phyloP scores from a whole-genome alignment of 2,329 filamentous ascomycete species.

The Blastomyces emzantsi region DNA sequence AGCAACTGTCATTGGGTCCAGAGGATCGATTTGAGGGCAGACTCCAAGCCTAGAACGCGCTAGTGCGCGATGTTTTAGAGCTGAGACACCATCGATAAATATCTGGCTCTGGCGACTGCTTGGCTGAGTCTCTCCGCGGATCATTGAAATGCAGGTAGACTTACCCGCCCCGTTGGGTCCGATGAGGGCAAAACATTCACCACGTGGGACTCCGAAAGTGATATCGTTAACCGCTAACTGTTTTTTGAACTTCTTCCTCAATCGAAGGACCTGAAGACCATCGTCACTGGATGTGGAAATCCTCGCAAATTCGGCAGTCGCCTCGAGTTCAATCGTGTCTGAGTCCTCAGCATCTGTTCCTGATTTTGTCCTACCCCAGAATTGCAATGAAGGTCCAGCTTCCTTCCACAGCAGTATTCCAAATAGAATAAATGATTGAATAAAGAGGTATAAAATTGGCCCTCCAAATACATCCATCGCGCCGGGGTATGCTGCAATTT shows the following conservation, averaged over 20 bases:
- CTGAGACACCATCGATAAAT: conserved; percentile 66
- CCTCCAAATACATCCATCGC: conserved; percentile 68
- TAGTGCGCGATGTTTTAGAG: conserved; percentile 60
- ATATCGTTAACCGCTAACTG: conserved; percentile 80
- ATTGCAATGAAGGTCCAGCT: conserved; percentile 57
- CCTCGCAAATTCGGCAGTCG: conserved; percentile 55
- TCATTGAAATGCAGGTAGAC: conserved; percentile 77
- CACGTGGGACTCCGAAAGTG: conserved; percentile 68
- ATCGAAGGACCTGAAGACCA: conserved; percentile 67
- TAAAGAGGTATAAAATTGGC: conserved; percentile 70
- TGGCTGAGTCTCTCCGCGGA: conserved; percentile 78
- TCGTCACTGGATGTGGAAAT: conserved; percentile 51
- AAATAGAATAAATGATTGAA: conserved; percentile 66
- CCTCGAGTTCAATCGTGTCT: conserved; percentile 45
- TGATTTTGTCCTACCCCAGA: conserved; percentile 39
- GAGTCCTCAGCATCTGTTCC: conserved; percentile 35
- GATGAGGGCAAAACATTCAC: conserved; percentile 80
- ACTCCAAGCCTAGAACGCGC: conserved; percentile 78
- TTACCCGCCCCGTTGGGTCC: conserved; percentile 91
- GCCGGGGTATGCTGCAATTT: conserved; percentile 58
- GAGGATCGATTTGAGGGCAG: conserved; percentile 78
- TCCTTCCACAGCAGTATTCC: conserved; percentile 69
- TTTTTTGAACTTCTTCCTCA: conserved; percentile 69
- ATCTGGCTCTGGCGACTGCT: conserved; percentile 65
- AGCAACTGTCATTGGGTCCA: conserved; percentile 81